Evolutionary conservation across 768 basidiomycete species (phyloP).

Genomic region (Phanerochaete sordida): DNA sequence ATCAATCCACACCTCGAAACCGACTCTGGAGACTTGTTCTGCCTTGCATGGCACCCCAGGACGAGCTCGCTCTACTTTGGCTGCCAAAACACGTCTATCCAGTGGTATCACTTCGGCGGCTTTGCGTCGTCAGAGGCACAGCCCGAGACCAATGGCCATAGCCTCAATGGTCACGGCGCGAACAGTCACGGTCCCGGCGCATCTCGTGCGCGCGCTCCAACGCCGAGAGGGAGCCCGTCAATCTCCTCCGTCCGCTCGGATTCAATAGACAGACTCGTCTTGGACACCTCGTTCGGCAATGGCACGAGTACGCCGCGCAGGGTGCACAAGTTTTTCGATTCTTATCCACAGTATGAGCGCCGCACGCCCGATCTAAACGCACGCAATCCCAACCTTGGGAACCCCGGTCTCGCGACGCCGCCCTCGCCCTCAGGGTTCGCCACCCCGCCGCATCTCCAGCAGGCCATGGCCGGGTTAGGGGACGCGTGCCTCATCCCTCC

Average conservation of each 20-base stretch:
- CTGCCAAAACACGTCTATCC: conserved; percentile 90
- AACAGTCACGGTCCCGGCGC: too few species aligned
- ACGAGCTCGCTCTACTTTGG: conserved; percentile 79
- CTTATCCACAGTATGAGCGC: conserved; percentile 71
- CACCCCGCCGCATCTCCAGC: conserved; percentile 1
- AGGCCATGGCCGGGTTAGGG: background rate
- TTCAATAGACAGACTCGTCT: conserved; percentile 8
- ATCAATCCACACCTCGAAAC: conserved; percentile 77
- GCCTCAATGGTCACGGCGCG: too few species aligned
- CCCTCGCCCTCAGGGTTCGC: conserved; percentile 4
- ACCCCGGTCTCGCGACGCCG: conserved; percentile 22
- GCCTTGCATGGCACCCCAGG: conserved; percentile 69
- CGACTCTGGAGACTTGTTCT: conserved; percentile 85
- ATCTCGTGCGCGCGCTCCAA: background rate
- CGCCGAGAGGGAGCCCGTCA: background rate
- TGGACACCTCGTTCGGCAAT: conserved; percentile 13
- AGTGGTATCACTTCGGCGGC: conserved; percentile 70
- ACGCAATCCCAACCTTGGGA: conserved; percentile 39
- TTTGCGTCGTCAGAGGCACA: background rate
- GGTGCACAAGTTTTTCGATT: conserved; percentile 90
- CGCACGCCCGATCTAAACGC: conserved; percentile 67
- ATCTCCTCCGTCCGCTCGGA: conserved; percentile 1
- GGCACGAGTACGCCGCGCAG: conserved; percentile 39
- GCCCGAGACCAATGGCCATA: background rate
- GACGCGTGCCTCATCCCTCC: conserved; percentile 7